A percentile compares a stretch with the other conserved stretches of the same genome.
Evolutionary conservation across 148 eudicot species (phyloP).

Genomic region (Suaeda aralocaspica): DNA sequence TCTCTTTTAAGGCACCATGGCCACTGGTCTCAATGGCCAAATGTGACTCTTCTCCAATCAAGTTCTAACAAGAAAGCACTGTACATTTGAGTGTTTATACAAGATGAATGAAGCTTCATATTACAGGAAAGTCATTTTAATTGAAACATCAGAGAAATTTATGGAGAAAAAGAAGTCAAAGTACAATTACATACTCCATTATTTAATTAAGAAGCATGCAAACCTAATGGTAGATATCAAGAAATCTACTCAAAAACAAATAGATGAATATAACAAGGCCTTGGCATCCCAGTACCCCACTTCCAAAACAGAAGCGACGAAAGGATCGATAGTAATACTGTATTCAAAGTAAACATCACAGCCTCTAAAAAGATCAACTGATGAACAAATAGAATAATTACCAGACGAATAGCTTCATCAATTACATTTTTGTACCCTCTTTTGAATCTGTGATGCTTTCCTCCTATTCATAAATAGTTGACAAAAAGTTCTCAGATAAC

Average conservation of each 20-base stretch:
- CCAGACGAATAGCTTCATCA: conserved; percentile 98
- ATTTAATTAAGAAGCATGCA: background rate
- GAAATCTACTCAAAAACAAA: background rate
- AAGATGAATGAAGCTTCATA: conserved; percentile 6
- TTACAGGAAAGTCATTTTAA: background rate
- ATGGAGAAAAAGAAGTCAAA: background rate
- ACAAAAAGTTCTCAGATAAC: conserved; percentile 13
- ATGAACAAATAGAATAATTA: conserved; percentile 22
- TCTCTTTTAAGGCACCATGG: conserved; percentile 98
- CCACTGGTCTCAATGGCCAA: conserved; percentile 99
- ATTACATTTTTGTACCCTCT: conserved; percentile 98
- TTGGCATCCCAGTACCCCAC: background rate
- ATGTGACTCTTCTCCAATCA: conserved; percentile 81
- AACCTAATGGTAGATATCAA: background rate
- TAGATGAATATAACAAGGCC: background rate
- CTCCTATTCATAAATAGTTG: conserved; percentile 47
- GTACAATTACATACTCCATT: background rate
- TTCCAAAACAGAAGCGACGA: background rate
- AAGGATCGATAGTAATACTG: background rate
- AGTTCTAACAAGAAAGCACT: conserved; percentile 51
- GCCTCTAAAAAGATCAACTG: background rate
- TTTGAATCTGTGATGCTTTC: conserved; percentile 94
- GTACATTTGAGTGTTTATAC: background rate
- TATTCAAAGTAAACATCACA: too few relatives aligned
- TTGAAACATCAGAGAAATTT: background rate